Base-by-base conservation (phyloP, 116 monocot genomes). In the Posidonia oceanica region DNA sequence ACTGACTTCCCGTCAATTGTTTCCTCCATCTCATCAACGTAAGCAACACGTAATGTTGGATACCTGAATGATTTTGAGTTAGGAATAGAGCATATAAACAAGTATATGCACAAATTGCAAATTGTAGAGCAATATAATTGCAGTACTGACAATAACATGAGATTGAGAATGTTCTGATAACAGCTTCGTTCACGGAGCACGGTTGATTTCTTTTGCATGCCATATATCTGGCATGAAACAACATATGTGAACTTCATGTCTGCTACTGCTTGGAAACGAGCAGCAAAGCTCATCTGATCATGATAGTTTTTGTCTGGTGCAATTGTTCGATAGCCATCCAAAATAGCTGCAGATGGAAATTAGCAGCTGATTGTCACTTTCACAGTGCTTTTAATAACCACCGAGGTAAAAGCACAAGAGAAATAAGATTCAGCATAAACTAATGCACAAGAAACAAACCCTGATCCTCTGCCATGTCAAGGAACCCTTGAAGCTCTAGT, bases 211-310 rank as follows among this genome's bases (percentile, higher is more conserved):
- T 91, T 91, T 64, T 91, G 91, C 86, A 83, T 79, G 59, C 95
- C 95, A 80, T 91, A 95, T 63, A 95, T 70, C 63, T 95, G 95
- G 72, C 95, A 95, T 36, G 95, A 91, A 73, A 91, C 94, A 75
- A 94, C 91, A 79, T 91, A 94, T 2, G 91, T 94, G 75, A 88
- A 94, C 78, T 95, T 95, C 62, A 91, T 84, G 68, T 95, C 91
- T 63, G 91, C 88, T 71, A 95, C 73, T 67, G 94, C 91, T 68
- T 58, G 52, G 36, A 80, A 69, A 61, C 48, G 81, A 64, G 58
- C 52, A 72, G 61, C 23, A 74, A 18, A 29, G 36, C 42, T 23
- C 70, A 44, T 70, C 53, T 80, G 76, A 14, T 77, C 79, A 54
- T 82, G 64, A 76, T 83, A 59, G 36, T 66, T 55, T 56, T 80